Evolutionary conservation across 176 grass and related monocot species (phyloP), one percentile per base, ranked within the genome.

Genomic region (Microstegium vimineum): DNA sequence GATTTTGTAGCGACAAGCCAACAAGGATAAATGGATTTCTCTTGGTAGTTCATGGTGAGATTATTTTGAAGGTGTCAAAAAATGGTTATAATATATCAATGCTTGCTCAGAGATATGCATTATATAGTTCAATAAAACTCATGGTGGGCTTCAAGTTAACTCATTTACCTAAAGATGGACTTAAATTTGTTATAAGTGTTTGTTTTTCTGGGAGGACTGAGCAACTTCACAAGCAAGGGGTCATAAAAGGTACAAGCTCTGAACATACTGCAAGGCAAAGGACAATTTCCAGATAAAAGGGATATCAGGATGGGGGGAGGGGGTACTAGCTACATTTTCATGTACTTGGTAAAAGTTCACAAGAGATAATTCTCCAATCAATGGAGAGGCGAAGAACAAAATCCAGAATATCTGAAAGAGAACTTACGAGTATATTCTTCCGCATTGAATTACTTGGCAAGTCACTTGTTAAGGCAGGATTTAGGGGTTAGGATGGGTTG

Each of bases 71-170:
- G 56, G 14, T 63, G 41, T 6, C 34, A 38, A 3, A 68, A 68
- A 73, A 73, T 40, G 22, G 8, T 77, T 72, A 32, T 28, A 46
- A 37, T 52, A 85, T n/a, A 23, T 57, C 32, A 79, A 34, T 25
- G 37, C 33, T 38, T 66, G 7, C 59, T 73, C 33, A 74, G 73
- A 66, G 66, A 7, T n/a, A 51, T 34, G 17, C 31, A 79, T 5
- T 71, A 56, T 61, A 71, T 72, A 86, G 32, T 32, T 34, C 49
- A 81, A 86, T 40, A 64, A 66, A 74, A 74, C 12, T 33, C 42
- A 63, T 23, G 30, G n/a, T n/a, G n/a, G n/a, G 14, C 23, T 30
- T 30, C 41, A 72, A 14, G 57, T 42, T 66, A 80, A 51, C 41
- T 57, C 10, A 36, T 75, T 51, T 31, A 49, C 47, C 27, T 32